phyloP scores from a whole-genome alignment of 2,329 filamentous ascomycete genomes.

The Lecanicillium sp. region DNA sequence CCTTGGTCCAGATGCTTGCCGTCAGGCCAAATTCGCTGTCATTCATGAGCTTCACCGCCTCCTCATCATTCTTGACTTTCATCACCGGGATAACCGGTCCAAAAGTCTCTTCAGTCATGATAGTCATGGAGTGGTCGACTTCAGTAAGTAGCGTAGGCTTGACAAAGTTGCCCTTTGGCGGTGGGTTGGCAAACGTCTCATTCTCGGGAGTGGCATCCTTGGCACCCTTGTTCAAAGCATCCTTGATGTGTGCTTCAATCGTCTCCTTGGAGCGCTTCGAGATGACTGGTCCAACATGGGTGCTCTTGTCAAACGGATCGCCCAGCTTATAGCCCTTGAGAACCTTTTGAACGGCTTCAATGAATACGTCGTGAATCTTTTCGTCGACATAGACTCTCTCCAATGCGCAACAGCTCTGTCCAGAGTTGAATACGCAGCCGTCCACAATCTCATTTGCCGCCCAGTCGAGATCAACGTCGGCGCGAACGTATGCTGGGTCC shows the following conservation, averaged over 20 bases:
- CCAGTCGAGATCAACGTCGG: conserved; percentile 83
- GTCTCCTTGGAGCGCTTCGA: conserved; percentile 69
- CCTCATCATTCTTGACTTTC: conserved; percentile 72
- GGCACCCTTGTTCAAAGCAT: conserved; percentile 77
- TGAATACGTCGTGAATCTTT: conserved; percentile 73
- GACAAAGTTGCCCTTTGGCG: conserved; percentile 79
- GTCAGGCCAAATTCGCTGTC: conserved; percentile 91
- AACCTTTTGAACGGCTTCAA: conserved; percentile 71
- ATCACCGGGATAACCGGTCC: conserved; percentile 87
- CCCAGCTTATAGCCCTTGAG: conserved; percentile 76
- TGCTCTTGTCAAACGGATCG: conserved; percentile 72
- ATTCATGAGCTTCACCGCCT: conserved; percentile 83
- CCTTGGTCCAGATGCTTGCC: conserved; percentile 96
- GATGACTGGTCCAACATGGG: conserved; percentile 81
- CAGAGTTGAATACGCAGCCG: conserved; percentile 93
- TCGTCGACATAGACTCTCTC: conserved; percentile 89
- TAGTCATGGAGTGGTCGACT: conserved; percentile 73
- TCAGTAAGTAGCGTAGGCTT: conserved; percentile 73
- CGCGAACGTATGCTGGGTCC: conserved; percentile 82
- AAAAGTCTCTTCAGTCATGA: conserved; percentile 94
- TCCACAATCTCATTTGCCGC: conserved; percentile 92
- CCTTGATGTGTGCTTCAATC: conserved; percentile 71
- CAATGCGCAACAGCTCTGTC: conserved; percentile 93
- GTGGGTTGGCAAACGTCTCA: conserved; percentile 62
- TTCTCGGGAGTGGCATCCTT: conserved; percentile 79